Evolutionary conservation across 1,139 yeast species (phyloP), one percentile per base, ranked within the genome.

Genomic region (Hansenula sp.): DNA sequence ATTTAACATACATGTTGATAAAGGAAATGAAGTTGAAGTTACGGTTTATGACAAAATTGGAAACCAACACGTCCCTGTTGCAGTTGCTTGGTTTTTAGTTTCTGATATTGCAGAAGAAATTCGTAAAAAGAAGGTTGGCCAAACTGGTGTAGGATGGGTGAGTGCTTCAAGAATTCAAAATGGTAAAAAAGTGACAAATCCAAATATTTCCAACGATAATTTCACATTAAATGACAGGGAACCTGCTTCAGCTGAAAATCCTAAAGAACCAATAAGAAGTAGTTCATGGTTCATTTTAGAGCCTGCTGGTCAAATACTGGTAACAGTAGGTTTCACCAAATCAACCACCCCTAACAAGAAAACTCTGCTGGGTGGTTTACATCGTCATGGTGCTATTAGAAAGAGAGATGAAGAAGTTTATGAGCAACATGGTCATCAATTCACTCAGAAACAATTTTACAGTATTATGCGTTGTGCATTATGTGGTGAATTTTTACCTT

Each of bases 321-420:
- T 92, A 37, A 77, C 82, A 11, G 66, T 90, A 26, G 85, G 94
- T 6, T 92, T 92, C 59, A 87, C 83, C 42, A 90, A 90, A 57
- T 61, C 79, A 2, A 76, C 74, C 41, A 69, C 73, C 25, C 70
- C 68, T 24, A 65, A 65, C 39, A 71, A 71, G 48, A 65, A 61
- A 38, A 68, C 73, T 13, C 68, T 77, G 16, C 52, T 62, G 29
- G 67, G 72, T 37, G 79, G 77, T 21, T 75, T 92, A 47, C 97
- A 96, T 18, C 95, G 98, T 71, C 96, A 90, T 61, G 97, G 97
- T 65, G 98, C 98, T 45, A 92, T 92, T 51, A 83, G 96, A 56
- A 94, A 88, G 64, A 81, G 87, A 69, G 90, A 90, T 56, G 97
- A 90, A 58, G 97, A 90, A 56, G 88, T 92, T 2, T 88, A 81